Conservation (phyloP, 108 stramenopile genomes). For the Skeletonema costatum region DNA sequence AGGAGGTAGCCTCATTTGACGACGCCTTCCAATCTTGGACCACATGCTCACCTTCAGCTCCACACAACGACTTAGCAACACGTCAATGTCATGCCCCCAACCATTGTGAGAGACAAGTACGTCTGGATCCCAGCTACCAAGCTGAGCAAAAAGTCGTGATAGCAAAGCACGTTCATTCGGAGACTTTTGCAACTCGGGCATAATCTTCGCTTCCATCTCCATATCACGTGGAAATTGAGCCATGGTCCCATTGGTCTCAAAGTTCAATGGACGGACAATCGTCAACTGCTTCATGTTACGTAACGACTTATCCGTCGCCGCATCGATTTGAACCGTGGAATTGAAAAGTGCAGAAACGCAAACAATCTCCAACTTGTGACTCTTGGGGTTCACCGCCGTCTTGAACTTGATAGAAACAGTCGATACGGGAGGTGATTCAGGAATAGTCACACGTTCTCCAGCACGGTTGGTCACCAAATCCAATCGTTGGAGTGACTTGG, state of each 20-base stretch:
- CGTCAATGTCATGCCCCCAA: slow-evolving; percentile 96
- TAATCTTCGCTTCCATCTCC: slow-evolving; percentile 61
- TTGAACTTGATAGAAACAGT: slow-evolving; percentile 93
- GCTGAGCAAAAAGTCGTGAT: slow-evolving; percentile 71
- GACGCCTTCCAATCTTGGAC: slow-evolving; percentile 95
- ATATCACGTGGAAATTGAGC: slow-evolving; percentile 83
- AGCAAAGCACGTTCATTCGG: slow-evolving; percentile 95
- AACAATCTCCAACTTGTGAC: slow-evolving; percentile 95
- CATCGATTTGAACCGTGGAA: slow-evolving; percentile 81
- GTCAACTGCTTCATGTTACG: slow-evolving; percentile 76
- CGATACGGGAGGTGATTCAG: slow-evolving; percentile 82
- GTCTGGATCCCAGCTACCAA: slow-evolving; percentile 97
- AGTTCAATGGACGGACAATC: slow-evolving; percentile 75
- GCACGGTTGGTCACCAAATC: slow-evolving; percentile 43
- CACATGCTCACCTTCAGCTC: slow-evolving; percentile 90
- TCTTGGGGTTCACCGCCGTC: slow-evolving; percentile 94
- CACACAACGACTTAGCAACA: slow-evolving; percentile 89
- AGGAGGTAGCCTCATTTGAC: slow-evolving; percentile 71
- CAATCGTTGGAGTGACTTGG: slow-evolving; percentile 76
- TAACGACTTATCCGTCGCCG: slow-evolving; percentile 60
- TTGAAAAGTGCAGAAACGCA: slow-evolving; percentile 92
- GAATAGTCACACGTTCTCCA: slow-evolving; percentile 35
- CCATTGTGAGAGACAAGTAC: slow-evolving; percentile 97
- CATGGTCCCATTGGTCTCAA: slow-evolving; percentile 43
- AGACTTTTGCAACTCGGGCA: slow-evolving; percentile 80